Percentiles rank a stretch among this genome's conserved stretches.
These are phyloP conservation scores for Gamarada debralockiae DNA, from an alignment of 495 filamentous ascomycete species.

Conservation along the genomic window DNA sequence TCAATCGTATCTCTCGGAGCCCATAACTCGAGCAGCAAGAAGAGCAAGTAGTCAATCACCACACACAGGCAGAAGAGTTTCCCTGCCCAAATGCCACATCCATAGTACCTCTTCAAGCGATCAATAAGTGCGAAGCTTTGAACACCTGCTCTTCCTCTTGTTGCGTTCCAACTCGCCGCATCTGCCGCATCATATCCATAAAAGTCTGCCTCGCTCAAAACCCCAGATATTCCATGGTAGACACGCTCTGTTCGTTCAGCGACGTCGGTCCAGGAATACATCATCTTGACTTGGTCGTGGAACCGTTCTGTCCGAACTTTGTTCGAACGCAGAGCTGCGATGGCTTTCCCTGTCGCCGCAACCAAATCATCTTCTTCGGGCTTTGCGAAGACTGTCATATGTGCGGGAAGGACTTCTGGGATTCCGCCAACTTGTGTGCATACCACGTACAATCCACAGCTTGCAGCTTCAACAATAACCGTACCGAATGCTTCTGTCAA, in stretches of 20 bases:
- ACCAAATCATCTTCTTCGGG: conserved; percentile 93
- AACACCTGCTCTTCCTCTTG: conserved; percentile 67
- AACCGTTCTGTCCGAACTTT: conserved; percentile 88
- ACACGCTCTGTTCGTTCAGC: conserved; percentile 90
- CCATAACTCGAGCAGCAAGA: conserved; percentile 79
- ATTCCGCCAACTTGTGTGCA: conserved; percentile 96
- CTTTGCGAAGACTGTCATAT: conserved; percentile 93
- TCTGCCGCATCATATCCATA: conserved; percentile 69
- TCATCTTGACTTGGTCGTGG: conserved; percentile 92
- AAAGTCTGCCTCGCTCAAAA: conserved; percentile 79
- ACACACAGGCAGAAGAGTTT: conserved; percentile 95
- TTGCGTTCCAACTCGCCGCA: conserved; percentile 54
- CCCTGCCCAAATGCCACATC: conserved; percentile 99
- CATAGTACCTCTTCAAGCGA: conserved; percentile 91
- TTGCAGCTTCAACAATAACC: conserved; percentile 94
- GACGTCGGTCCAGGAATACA: conserved; percentile 98
- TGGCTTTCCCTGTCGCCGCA: conserved; percentile 74
- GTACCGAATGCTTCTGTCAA: conserved; percentile 97
- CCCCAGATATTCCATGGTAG: conserved; percentile 85
- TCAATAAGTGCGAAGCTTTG: conserved; percentile 92
- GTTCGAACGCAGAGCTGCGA: conserved; percentile 73
- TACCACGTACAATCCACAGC: conserved; percentile 92
- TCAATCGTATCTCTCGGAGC: conserved; percentile 84
- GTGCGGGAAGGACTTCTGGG: conserved; percentile 85
- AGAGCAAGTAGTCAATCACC: conserved; percentile 88